phyloP scores from a whole-genome alignment of 2,329 filamentous ascomycete genomes.

The Pyrenochaeta sp. region DNA sequence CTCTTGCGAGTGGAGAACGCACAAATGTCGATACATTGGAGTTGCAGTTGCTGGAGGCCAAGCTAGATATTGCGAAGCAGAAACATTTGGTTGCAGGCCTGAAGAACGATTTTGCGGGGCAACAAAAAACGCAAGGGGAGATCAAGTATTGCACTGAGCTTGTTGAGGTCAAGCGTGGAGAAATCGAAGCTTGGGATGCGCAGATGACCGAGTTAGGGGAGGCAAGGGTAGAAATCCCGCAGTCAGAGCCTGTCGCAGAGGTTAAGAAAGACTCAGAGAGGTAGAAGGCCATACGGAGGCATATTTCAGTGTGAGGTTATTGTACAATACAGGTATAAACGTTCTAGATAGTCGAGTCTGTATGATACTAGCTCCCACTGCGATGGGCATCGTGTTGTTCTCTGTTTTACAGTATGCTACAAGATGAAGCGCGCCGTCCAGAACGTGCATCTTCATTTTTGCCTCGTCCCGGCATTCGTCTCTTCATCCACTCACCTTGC shows the following conservation, averaged over 20 bases:
- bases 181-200: slow-evolving; percentile 9
- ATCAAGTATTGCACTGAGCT: slow-evolving; percentile 12
- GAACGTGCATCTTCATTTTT: background rate
- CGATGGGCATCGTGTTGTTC: background rate
- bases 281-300: slow-evolving; percentile 3
- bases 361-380: slow-evolving; percentile 11
- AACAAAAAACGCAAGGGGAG: slow-evolving; percentile 17
- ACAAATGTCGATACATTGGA: slow-evolving; percentile 23
- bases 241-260: slow-evolving; percentile 3
- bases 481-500: background rate
- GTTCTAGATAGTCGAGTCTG: slow-evolving; percentile 15
- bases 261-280: slow-evolving; percentile 16
- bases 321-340: slow-evolving; percentile 28
- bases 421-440: background rate
- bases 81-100: slow-evolving; percentile 13
- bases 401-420: slow-evolving; percentile 9
- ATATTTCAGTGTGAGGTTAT: slow-evolving; percentile 9
- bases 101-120: slow-evolving; percentile 12
- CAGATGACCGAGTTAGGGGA: slow-evolving; percentile 1
- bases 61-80: slow-evolving; percentile 23
- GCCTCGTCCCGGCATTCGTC: background rate
- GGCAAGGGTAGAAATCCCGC: background rate
- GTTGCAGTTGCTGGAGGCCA: slow-evolving; percentile 15
- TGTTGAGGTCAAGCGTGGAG: slow-evolving; percentile 16
- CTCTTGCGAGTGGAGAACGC: slow-evolving; percentile 23